Evolutionary conservation across 2,329 filamentous ascomycete genomes (phyloP).

Genomic region (Colletotrichum sidae): DNA sequence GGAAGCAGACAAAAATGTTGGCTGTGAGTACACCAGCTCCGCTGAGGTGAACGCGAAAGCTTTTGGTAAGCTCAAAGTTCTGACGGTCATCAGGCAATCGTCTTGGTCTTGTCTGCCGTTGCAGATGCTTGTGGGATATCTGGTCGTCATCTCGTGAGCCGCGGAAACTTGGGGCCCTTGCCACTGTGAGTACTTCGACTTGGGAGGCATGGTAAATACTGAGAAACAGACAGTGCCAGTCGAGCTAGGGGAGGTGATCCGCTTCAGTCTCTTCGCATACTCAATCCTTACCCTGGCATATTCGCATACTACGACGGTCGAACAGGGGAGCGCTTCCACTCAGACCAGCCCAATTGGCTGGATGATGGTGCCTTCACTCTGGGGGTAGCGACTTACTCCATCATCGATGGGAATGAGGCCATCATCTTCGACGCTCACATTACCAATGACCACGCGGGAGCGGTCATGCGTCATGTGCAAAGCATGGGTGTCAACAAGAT

Average conservation of each 20-base stretch:
- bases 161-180: not conserved
- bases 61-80: no score
- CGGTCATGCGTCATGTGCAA: constrained; percentile 36
- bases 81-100: no score
- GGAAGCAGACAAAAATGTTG: no score
- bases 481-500: constrained; percentile 30
- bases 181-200: not conserved
- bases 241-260: constrained; percentile 30
- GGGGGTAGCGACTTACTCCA: constrained; percentile 34
- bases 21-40: no score
- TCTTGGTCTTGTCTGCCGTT: no score
- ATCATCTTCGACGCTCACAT: constrained; percentile 38
- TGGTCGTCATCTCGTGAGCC: not conserved
- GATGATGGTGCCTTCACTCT: constrained; percentile 38
- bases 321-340: constrained; percentile 35
- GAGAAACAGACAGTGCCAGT: not conserved
- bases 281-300: constrained; percentile 33
- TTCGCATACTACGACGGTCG: constrained; percentile 38
- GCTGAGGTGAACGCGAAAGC: no score
- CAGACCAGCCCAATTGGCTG: constrained; percentile 37
- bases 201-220: not conserved
- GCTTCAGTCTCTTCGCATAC: constrained; percentile 26
- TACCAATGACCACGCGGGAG: constrained; percentile 33
- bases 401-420: constrained; percentile 35
- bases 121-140: not conserved